A percentile compares a stretch with the other conserved stretches of the same genome.
phyloP scores from a whole-genome alignment of 192 early-diverging fungal species.

The Spizellomyces punctatus region DNA sequence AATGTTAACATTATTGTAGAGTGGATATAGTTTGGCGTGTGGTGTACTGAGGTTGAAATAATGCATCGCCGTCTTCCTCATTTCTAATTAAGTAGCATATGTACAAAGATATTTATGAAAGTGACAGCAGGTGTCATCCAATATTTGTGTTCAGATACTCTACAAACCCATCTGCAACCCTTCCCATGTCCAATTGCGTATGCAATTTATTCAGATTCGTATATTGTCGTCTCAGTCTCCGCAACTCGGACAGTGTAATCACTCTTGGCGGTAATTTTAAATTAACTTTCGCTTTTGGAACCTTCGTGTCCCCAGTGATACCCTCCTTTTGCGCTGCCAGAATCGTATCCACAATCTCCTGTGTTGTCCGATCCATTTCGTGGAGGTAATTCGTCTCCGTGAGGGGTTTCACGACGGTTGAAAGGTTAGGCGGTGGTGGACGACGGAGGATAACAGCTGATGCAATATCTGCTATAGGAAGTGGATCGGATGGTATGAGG shows the following conservation, averaged over 20 bases:
- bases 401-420: slow-evolving; percentile 87
- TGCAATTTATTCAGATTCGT: slow-evolving; percentile 86
- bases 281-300: slow-evolving; percentile 53
- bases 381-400: slow-evolving; percentile 89
- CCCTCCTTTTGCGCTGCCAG: slow-evolving; percentile 74
- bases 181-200: slow-evolving; percentile 69
- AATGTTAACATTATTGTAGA: no score
- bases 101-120: no score
- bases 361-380: slow-evolving; percentile 83
- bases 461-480: slow-evolving; percentile 69
- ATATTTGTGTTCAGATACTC: slow-evolving; percentile 87
- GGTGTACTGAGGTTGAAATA: no score
- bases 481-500: slow-evolving; percentile 70
- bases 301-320: slow-evolving; percentile 58
- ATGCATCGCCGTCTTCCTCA: no score
- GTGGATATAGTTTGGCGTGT: no score
- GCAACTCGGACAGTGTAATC: slow-evolving; percentile 79
- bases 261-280: slow-evolving; percentile 65
- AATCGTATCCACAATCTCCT: slow-evolving; percentile 76
- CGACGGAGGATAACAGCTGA: slow-evolving; percentile 72
- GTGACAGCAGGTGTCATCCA: no score
- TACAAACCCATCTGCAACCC: slow-evolving; percentile 83
- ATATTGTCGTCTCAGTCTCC: slow-evolving; percentile 80
- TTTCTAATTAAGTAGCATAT: no score
- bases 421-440: slow-evolving; percentile 79